Conservation (phyloP, 441 rosid species). For the Erodium texanum region DNA sequence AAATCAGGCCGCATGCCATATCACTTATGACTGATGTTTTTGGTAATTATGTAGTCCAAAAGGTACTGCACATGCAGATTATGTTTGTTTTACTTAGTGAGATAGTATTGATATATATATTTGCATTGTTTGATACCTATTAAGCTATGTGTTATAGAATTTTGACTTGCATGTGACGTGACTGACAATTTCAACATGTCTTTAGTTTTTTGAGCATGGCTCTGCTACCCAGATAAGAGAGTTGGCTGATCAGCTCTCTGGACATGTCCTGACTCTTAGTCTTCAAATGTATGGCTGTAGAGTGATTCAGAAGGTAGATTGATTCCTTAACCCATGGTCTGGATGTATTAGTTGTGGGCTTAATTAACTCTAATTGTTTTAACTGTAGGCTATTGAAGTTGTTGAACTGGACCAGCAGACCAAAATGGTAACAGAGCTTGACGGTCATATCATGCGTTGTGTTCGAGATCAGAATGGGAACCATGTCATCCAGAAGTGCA, state of each 20-base stretch:
- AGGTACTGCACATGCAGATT: slow-evolving; percentile 34
- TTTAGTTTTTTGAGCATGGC: slow-evolving; percentile 80
- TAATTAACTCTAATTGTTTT: not conserved
- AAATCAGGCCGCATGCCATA: slow-evolving; percentile 60
- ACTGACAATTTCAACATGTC: not conserved
- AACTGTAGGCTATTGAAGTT: slow-evolving; percentile 66
- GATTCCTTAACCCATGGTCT: not conserved
- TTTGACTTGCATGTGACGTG: not conserved
- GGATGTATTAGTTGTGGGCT: not conserved
- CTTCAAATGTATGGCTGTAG: slow-evolving; percentile 86
- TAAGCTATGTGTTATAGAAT: not conserved
- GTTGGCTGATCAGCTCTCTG: slow-evolving; percentile 54
- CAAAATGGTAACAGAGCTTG: slow-evolving; percentile 76
- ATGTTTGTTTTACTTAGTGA: not conserved
- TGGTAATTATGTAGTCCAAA: slow-evolving; percentile 75
- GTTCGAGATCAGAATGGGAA: slow-evolving; percentile 92
- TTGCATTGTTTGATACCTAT: not conserved
- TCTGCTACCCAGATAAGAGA: slow-evolving; percentile 53
- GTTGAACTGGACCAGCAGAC: slow-evolving; percentile 83
- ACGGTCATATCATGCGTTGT: slow-evolving; percentile 70
- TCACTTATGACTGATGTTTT: slow-evolving; percentile 75
- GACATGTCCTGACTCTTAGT: slow-evolving; percentile 67
- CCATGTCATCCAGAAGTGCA: slow-evolving; percentile 79
- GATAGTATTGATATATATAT: not conserved
- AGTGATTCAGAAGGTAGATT: slow-evolving; percentile 62